Conservation (phyloP, 352 stramenopile species). For the Pythium rhizo-oryzae region DNA sequence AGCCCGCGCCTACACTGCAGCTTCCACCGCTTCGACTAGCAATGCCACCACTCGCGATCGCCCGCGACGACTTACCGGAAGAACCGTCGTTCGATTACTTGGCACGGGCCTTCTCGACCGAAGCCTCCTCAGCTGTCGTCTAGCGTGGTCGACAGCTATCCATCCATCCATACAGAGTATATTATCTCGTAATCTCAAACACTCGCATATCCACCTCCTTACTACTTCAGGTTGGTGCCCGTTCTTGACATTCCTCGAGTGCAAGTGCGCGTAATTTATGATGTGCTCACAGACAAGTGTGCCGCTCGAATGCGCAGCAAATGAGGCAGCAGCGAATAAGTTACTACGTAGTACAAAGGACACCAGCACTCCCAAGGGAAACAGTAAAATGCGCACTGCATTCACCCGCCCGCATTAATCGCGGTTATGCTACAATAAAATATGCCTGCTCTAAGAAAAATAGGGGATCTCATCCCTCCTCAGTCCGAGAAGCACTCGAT, state of each 20-base stretch:
- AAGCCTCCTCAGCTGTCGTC: conserved; percentile 8
- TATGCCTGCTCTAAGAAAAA: neutral
- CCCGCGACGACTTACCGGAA: neutral
- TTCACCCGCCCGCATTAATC: neutral
- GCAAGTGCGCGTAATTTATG: too few species aligned
- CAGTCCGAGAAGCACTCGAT: conserved; percentile 27
- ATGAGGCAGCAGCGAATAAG: neutral
- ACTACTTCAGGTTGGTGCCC: too few species aligned
- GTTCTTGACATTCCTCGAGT: too few species aligned
- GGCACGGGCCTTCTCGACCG: neutral
- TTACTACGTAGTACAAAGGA: neutral
- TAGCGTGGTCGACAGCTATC: neutral
- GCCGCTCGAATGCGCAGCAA: too few species aligned
- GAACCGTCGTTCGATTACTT: conserved; percentile 7
- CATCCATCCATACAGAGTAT: neutral
- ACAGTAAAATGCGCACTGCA: conserved; percentile 14
- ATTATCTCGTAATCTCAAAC: neutral
- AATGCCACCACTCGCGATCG: conserved; percentile 2
- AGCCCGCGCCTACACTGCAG: neutral
- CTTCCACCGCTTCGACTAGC: conserved; percentile 7
- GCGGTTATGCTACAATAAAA: conserved; percentile 26
- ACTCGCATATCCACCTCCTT: neutral
- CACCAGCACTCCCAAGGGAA: neutral
- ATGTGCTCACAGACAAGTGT: too few species aligned
- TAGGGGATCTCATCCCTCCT: neutral